Evolutionary conservation across 2,329 filamentous ascomycete species (phyloP).

Genomic region (Paraphaeosphaeria sporulosa): DNA sequence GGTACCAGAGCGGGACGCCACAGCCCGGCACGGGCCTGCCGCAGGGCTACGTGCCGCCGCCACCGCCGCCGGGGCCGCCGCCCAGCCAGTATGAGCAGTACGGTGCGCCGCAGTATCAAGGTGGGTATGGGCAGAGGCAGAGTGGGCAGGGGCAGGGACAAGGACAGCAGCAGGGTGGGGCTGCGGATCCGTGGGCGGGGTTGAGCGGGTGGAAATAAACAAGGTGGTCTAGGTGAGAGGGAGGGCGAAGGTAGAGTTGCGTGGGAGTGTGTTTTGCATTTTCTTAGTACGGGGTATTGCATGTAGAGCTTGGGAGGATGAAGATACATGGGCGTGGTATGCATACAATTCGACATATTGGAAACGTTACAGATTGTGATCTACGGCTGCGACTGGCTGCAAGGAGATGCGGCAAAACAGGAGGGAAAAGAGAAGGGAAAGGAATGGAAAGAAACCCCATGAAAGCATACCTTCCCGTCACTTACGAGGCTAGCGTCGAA

Average conservation of each 20-base stretch:
- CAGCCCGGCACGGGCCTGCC: constrained; percentile 56
- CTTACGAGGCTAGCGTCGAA: too few relatives aligned
- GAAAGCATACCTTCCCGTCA: too few relatives aligned
- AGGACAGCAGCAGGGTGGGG: constrained; percentile 43
- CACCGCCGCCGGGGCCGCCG: constrained; percentile 71
- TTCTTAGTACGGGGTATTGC: not conserved
- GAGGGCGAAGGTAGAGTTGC: not conserved
- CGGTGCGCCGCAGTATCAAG: constrained; percentile 48
- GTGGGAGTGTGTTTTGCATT: not conserved
- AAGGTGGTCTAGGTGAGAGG: not conserved
- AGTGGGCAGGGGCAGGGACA: constrained; percentile 45
- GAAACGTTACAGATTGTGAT: not conserved
- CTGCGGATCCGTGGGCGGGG: constrained; percentile 72
- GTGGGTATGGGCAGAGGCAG: constrained; percentile 59
- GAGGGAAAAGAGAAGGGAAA: not conserved
- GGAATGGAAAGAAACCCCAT: not conserved
- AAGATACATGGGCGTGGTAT: not conserved
- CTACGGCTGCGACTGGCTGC: not conserved
- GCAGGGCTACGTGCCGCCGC: constrained; percentile 71
- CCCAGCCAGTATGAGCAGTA: constrained; percentile 58
- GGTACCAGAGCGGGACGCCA: constrained; percentile 63
- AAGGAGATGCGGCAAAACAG: not conserved
- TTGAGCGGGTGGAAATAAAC: constrained; percentile 75
- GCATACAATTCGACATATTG: not conserved
- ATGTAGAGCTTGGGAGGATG: not conserved